Base-by-base conservation (phyloP, 495 filamentous ascomycete genomes). In the Hypoxylon rickii region DNA sequence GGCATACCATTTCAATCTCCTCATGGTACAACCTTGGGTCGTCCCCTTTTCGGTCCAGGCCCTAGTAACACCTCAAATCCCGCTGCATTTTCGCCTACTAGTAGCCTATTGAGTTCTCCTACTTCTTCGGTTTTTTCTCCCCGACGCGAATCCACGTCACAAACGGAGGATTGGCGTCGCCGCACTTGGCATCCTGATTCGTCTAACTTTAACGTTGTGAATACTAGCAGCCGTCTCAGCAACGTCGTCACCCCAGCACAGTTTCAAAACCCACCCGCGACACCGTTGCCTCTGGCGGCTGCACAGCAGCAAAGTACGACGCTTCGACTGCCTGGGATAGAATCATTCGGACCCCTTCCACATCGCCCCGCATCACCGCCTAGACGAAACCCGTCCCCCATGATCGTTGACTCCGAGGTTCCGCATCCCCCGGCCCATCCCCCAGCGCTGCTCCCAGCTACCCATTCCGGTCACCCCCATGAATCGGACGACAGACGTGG, bases 111-210 rank as follows among this genome's bases (percentile, higher is more conserved):
- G 13, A 55, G 81, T 3, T 95, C 90, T 50, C 90, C 92, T 3
- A 91, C 88, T 1, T 80, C 76, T 26, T 86, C 85, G 2, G 79
- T 79, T 7, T 86, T 88, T 5, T 79, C 85, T 5, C 79, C 86
- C 2, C 78, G 88, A 21, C 66, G 76, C 24, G 89, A 95, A 36
- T 83, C 83, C 1, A 66, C 74, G 1, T 76, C 83, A 3, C 76
- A 70, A 61, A 76, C 81, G 53, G 85, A 89, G 17, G 88, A 92
- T 41, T 86, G 85, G 82, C 84, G 90, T 54, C 75, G 92, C 51
- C 79, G 90, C 40, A 96, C 92, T 6, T 96, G 92, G 92, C 92
- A 96, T 73, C 90, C 89, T 3, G 88, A 89, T 19, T 88, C 85
- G 0, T 86, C 86, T 26, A 74, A 77, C 22, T 75, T 67, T 44